These are phyloP conservation scores for Pseudocercospora vitis DNA, from an alignment of 2,329 filamentous ascomycete species.

Conservation along the genomic window DNA sequence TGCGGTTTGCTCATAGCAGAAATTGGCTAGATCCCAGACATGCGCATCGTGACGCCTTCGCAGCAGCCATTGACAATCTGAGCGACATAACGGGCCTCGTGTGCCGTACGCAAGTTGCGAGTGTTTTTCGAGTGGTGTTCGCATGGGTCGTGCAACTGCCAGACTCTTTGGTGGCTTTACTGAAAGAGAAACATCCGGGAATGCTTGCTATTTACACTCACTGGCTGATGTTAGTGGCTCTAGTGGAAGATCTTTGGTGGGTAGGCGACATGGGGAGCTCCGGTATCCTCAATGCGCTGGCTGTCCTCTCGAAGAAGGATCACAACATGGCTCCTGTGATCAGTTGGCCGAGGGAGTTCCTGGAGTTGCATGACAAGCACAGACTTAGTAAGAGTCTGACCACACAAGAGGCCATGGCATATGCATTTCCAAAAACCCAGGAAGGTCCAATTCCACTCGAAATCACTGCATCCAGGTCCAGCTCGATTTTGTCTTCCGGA, in stretches of 20 bases:
- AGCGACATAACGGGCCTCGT: neutral
- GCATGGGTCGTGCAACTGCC: neutral
- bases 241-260: conserved; percentile 3
- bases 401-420: no score
- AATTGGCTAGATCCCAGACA: neutral
- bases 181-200: neutral
- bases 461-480: no score
- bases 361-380: no score
- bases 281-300: no score
- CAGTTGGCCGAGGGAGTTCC: no score
- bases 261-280: conserved; percentile 1
- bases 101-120: neutral
- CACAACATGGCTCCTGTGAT: no score
- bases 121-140: conserved; percentile 1
- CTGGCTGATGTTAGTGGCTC: conserved; percentile 1
- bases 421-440: no score
- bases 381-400: no score
- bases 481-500: no score
- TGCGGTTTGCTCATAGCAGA: neutral
- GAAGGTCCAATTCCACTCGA: no score
- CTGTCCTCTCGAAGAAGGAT: no score
- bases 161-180: neutral
- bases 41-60: neutral
- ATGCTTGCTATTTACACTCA: neutral
- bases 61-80: neutral